phyloP scores from a whole-genome alignment of 192 early-diverging fungal genomes.

The Backusella parvicylindrica region DNA sequence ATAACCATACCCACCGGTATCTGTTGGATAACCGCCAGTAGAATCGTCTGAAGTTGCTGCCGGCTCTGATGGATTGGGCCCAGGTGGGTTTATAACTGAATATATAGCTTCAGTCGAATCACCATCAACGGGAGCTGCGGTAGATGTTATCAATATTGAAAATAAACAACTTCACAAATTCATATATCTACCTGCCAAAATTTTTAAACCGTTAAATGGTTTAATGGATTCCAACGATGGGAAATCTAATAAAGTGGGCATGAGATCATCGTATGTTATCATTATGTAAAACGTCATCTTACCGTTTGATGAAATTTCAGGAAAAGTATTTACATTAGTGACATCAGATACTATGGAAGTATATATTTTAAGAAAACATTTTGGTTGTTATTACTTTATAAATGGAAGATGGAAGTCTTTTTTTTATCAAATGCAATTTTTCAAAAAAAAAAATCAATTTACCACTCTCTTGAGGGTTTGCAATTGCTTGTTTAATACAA shows the following conservation, averaged over 20 bases:
- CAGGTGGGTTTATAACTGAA: too few relatives aligned
- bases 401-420: not conserved
- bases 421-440: not conserved
- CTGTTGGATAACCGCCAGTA: too few relatives aligned
- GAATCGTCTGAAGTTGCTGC: not conserved
- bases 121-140: not conserved
- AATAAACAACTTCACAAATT: not conserved
- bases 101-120: not conserved
- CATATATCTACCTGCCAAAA: not conserved
- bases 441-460: not conserved
- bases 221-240: not conserved
- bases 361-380: not conserved
- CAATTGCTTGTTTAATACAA: not conserved
- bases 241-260: not conserved
- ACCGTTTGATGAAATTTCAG: not conserved
- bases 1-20: not conserved
- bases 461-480: not conserved
- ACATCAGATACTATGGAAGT: not conserved
- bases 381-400: not conserved
- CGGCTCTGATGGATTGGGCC: too few relatives aligned
- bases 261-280: not conserved
- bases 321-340: not conserved
- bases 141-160: not conserved
- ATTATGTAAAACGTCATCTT: not conserved
- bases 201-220: not conserved